Evolutionary conservation across 2,329 filamentous ascomycete genomes (phyloP), one percentile per base, ranked within the genome.

Genomic region (Microsporum canis): DNA sequence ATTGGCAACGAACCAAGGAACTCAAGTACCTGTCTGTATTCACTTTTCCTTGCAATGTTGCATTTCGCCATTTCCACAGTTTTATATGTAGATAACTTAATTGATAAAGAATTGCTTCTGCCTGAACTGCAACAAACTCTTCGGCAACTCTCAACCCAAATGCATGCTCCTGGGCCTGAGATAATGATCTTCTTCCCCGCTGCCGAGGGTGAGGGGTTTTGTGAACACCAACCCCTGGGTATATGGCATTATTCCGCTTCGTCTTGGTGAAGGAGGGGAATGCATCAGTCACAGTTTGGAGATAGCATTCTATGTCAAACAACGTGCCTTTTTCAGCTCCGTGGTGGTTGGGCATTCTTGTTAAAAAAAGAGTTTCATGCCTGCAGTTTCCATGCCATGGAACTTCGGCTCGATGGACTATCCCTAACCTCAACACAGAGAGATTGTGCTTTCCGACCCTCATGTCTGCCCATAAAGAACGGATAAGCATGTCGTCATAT

Each of bases 121-220:
- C 49, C 49, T 36, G 29, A 55, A 31, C 31, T 17, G 49, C 49
- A 36, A 31, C 12, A 23, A 55, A 17, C 3, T n/a, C 49, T 8
- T 55, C 49, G 6, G 6, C 49, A 36, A 55, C 36, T 36, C 17
- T 34, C 23, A 31, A 5, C 49, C 31, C 31, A 27, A 33, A 49
- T 49, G 45, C 45, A 23, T 49, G 45, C 27, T 49, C 23, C 45
- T 49, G 3, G 10, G 29, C 23, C 45, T 49, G 23, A 49, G 8
- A 49, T 49, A 49, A 49, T 23, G 45, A 49, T 49, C 45, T 49
- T 49, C 45, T 49, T 49, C 45, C 45, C 45, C 45, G 45, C 45
- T 29, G 45, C 27, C 45, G 45, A 49, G 45, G 23, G 45, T 29
- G 45, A 49, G 45, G 45, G 45, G 45, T 31, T 49, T 49, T 14